Evolutionary conservation across 768 basidiomycete species (phyloP).

Genomic region (Gloeopeniophorella convolvens): DNA sequence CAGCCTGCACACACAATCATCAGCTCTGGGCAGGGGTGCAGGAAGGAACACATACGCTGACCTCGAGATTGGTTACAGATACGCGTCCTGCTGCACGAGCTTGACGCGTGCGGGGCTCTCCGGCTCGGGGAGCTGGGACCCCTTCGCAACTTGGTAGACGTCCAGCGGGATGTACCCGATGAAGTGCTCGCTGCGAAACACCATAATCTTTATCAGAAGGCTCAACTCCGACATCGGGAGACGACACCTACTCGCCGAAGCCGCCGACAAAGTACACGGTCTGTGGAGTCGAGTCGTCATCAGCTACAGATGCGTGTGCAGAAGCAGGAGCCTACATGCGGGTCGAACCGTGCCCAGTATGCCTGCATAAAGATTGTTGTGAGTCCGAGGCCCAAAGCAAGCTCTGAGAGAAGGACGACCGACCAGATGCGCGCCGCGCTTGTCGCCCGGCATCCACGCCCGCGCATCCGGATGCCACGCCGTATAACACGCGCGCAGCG

Average conservation of each 20-base stretch:
- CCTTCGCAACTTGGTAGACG: conserved; percentile 35
- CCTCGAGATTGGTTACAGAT: no score
- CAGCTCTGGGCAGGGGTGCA: no score
- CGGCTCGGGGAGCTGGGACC: no score
- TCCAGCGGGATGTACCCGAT: conserved; percentile 45
- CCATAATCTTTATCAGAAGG: background rate
- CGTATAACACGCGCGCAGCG: conserved; percentile 38
- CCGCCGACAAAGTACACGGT: conserved; percentile 49
- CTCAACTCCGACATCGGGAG: background rate
- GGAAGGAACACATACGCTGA: no score
- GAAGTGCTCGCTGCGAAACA: conserved; percentile 36
- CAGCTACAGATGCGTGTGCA: background rate
- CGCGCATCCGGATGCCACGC: conserved; percentile 44
- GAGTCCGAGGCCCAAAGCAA: background rate
- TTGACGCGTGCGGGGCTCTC: no score
- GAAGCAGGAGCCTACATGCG: conserved; percentile 34
- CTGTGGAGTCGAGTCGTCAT: conserved; percentile 24
- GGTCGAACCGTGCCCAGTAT: conserved; percentile 52
- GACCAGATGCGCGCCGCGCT: conserved; percentile 39
- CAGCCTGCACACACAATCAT: no score
- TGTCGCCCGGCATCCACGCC: conserved; percentile 44
- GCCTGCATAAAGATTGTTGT: conserved; percentile 29
- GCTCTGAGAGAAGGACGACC: conserved; percentile 17
- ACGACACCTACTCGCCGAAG: conserved; percentile 38
- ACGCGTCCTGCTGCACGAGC: no score